phyloP scores from a whole-genome alignment of 768 basidiomycete species.

The Obba rivulosa region DNA sequence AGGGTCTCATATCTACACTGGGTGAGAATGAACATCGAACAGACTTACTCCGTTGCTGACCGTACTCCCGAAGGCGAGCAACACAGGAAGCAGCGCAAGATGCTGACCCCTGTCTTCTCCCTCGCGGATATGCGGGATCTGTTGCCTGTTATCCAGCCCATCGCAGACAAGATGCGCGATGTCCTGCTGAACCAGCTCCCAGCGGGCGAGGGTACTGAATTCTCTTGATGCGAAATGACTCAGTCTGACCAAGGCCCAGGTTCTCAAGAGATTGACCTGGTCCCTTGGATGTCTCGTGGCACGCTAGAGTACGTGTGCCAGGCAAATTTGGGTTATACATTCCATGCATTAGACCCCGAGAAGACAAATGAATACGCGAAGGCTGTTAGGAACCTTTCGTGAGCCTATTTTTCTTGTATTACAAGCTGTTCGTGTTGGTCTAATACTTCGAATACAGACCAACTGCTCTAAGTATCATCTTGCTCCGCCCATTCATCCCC shows the following conservation, averaged over 20 bases:
- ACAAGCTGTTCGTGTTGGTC: not conserved
- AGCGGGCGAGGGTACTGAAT: slow-evolving; percentile 11
- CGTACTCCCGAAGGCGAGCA: slow-evolving; percentile 16
- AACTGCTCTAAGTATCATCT: slow-evolving; percentile 18
- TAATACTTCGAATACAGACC: slow-evolving; percentile 15
- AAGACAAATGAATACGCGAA: slow-evolving; percentile 24
- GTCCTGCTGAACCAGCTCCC: slow-evolving; percentile 18
- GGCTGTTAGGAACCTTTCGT: slow-evolving; percentile 28
- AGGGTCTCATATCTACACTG: slow-evolving; percentile 32
- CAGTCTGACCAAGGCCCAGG: slow-evolving; percentile 9
- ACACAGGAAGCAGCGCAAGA: slow-evolving; percentile 22
- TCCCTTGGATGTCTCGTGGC: slow-evolving; percentile 27
- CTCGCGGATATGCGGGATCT: slow-evolving; percentile 16
- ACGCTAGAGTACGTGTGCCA: slow-evolving; percentile 33
- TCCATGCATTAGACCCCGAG: slow-evolving; percentile 23
- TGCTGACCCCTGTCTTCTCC: slow-evolving; percentile 24
- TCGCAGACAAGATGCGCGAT: slow-evolving; percentile 23
- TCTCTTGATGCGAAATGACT: not conserved
- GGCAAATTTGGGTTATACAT: slow-evolving; percentile 28
- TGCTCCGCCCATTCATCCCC: slow-evolving; percentile 29
- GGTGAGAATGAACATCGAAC: slow-evolving; percentile 16
- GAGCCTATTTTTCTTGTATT: slow-evolving; percentile 1
- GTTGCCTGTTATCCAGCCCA: slow-evolving; percentile 23
- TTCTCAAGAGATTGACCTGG: slow-evolving; percentile 26
- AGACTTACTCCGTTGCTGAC: not conserved